Evolutionary conservation across 2,329 filamentous ascomycete species (phyloP), one percentile per base, ranked within the genome.

Genomic region (Thelonectria olida): DNA sequence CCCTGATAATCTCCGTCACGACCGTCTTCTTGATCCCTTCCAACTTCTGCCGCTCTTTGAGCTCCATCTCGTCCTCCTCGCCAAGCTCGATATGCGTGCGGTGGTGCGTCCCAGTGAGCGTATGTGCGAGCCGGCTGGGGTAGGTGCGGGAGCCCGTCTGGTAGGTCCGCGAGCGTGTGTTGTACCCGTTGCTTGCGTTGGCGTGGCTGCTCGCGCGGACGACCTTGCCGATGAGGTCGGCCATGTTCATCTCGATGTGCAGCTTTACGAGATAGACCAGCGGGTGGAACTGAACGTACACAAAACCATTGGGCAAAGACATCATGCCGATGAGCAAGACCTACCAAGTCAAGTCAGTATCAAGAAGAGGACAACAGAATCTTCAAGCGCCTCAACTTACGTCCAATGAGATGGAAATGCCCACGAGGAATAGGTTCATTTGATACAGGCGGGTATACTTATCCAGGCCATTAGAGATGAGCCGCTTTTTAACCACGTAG

Each of bases 371-470:
- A 22, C 10, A 5, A 17, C 13, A 17, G 17, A 3, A 6, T 6
- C 19, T 5, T 1, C 9, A n/a, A n/a, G n/a, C n/a, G n/a, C n/a
- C n/a, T n/a, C n/a, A n/a, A 50, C 41, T 23, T 25, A 50, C 54
- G 8, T 56, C 54, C 15, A 56, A 10, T 12, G 44, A 38, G 7
- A 50, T 56, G 9, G 54, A 56, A 15, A 56, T 20, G 15, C 25
- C 20, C 4, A 49, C 36, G 4, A 56, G 44, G 19, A 44, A n/a
- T 10, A 56, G 4, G 15, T 56, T 56, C 6, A 45, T 19, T 5
- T 56, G 73, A 15, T 82, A 79, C 10, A 85, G 73, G n/a, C 75
- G 70, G 50, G 77, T 78, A 65, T 84, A 84, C 65, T 84, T 84
- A 7, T 77, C 75, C 2, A 84, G 73, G 12, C 82, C 82, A 41